Percentiles rank a stretch among this genome's conserved stretches.
Conservation (phyloP, 2,329 filamentous ascomycete species). For the Cercospora zeina region DNA sequence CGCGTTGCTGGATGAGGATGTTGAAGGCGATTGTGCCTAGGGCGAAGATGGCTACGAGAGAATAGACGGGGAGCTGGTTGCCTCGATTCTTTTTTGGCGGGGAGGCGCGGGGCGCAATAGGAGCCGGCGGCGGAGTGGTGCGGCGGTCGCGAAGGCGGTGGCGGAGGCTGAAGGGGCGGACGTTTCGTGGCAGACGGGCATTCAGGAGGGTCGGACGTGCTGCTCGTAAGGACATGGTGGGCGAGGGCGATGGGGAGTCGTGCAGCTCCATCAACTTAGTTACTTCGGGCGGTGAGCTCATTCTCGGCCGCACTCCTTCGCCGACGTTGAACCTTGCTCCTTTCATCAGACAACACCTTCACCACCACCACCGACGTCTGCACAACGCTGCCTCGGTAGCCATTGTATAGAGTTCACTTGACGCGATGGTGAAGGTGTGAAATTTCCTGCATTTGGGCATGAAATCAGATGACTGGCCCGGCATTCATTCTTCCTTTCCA, state of each 20-base stretch:
- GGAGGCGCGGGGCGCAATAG: constrained; percentile 22
- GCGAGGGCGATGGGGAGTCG: constrained; percentile 2
- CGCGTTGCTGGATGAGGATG: constrained; percentile 48
- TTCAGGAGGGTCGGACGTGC: constrained; percentile 3
- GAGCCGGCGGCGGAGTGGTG: constrained; percentile 13
- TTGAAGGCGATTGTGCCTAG: constrained; percentile 50
- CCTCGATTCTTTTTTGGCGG: constrained; percentile 16
- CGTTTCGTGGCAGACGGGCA: constrained; percentile 6
- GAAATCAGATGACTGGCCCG: neutral
- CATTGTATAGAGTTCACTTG: neutral
- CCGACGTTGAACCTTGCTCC: neutral
- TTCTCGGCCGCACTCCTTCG: neutral
- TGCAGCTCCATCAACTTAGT: neutral
- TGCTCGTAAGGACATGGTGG: constrained; percentile 6
- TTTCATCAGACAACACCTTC: neutral
- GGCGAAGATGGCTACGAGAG: constrained; percentile 51
- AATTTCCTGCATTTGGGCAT: neutral
- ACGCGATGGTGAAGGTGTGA: neutral
- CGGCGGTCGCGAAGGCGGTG: constrained; percentile 6
- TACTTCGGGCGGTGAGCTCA: constrained; percentile 11
- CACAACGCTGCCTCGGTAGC: neutral
- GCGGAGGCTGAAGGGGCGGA: constrained; percentile 7
- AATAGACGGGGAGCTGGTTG: constrained; percentile 47
- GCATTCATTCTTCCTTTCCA: neutral
- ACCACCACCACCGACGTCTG: neutral